These are phyloP conservation scores for Scytalidium lignicola DNA, from an alignment of 2,329 filamentous ascomycete species.

Conservation along the genomic window DNA sequence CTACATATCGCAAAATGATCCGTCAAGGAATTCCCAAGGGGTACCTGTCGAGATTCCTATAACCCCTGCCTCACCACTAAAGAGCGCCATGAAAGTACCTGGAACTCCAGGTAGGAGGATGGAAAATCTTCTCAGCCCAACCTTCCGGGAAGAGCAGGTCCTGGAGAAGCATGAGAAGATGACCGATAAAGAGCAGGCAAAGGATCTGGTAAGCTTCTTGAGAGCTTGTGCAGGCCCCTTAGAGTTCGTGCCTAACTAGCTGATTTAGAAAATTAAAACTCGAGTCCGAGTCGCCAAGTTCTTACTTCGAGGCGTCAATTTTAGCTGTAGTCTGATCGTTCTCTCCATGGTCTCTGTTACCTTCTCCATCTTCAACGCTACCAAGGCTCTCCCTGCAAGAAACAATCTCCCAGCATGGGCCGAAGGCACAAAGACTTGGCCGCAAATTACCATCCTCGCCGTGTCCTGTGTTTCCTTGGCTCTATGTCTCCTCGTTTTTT, in stretches of 20 bases:
- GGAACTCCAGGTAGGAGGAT: constrained; percentile 71
- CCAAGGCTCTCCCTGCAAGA: constrained; percentile 65
- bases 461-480: constrained; percentile 77
- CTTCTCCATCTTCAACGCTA: constrained; percentile 88
- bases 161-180: constrained; percentile 77
- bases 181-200: constrained; percentile 82
- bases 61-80: constrained; percentile 73
- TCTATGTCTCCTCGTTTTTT: constrained; percentile 74
- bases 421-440: constrained; percentile 73
- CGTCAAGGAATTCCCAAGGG: constrained; percentile 42
- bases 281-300: constrained; percentile 91
- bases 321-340: constrained; percentile 93
- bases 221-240: not conserved
- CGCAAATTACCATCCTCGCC: constrained; percentile 75
- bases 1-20: constrained; percentile 64
- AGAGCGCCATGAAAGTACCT: constrained; percentile 84
- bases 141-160: constrained; percentile 80
- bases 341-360: constrained; percentile 85
- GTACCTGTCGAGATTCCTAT: constrained; percentile 51
- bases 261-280: constrained; percentile 78
- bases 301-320: constrained; percentile 90
- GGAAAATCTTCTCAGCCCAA: constrained; percentile 79
- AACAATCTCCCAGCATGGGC: constrained; percentile 87
- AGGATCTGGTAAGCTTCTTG: constrained; percentile 68
- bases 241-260: constrained; percentile 31